These are phyloP conservation scores for Dichotomopilus funicola DNA, from an alignment of 2,329 filamentous ascomycete genomes.

Conservation along the genomic window DNA sequence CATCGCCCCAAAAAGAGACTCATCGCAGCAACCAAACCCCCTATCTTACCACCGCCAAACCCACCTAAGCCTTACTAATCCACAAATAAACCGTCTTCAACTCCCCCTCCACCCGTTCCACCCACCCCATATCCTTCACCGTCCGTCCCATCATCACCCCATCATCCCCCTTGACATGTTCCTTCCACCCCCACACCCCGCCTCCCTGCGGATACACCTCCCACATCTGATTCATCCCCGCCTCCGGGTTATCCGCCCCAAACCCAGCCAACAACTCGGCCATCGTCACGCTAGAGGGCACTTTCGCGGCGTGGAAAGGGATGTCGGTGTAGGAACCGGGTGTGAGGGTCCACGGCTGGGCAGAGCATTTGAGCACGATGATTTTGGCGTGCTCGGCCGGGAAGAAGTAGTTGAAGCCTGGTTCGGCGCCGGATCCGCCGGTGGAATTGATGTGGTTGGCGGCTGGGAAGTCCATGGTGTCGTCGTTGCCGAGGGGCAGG, in stretches of 20 bases:
- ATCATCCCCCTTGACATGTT: constrained; percentile 43
- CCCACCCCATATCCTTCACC: constrained; percentile 55
- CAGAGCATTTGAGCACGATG: constrained; percentile 47
- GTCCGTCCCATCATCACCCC: constrained; percentile 43
- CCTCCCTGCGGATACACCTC: constrained; percentile 50
- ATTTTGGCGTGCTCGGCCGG: constrained; percentile 51
- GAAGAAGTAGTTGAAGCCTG: constrained; percentile 59
- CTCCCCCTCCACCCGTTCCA: constrained; percentile 33
- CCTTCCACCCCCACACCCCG: constrained; percentile 53
- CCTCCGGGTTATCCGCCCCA: constrained; percentile 45
- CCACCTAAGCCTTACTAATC: constrained; percentile 40
- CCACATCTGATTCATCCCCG: constrained; percentile 50
- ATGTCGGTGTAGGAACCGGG: constrained; percentile 32
- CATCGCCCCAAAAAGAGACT: no score
- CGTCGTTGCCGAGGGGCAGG: constrained; percentile 30
- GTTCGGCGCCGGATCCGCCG: constrained; percentile 52
- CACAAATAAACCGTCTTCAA: constrained; percentile 56
- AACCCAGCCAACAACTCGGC: constrained; percentile 53
- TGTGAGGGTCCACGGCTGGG: constrained; percentile 48
- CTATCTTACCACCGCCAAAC: background rate
- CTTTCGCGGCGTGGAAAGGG: constrained; percentile 43
- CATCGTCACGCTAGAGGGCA: constrained; percentile 47
- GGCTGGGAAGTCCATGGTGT: constrained; percentile 42
- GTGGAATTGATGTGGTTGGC: constrained; percentile 51
- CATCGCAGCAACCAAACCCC: background rate